Conservation (phyloP, 148 eudicot genomes). For the Fagopyrum esculentum region DNA sequence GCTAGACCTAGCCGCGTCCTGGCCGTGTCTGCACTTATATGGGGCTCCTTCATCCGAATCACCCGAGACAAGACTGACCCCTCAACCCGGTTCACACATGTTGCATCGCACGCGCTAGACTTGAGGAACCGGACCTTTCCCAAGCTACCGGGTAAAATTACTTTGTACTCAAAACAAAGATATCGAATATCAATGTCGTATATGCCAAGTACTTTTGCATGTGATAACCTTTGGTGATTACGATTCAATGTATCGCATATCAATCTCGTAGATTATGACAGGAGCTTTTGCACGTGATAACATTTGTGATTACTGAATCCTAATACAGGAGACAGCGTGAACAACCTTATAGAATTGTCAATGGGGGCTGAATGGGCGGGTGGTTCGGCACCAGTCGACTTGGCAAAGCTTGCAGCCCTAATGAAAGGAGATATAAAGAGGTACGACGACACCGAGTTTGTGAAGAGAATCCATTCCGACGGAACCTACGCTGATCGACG, state of each 20-base stretch:
- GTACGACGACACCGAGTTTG: not conserved
- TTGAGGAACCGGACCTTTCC: not conserved
- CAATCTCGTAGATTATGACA: too few species aligned
- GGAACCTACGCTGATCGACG: not conserved
- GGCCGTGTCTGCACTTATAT: constrained; percentile 4
- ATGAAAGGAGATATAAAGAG: not conserved
- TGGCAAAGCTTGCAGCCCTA: not conserved
- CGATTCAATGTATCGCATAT: too few species aligned
- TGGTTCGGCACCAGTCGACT: not conserved
- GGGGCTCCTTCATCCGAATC: constrained; percentile 3
- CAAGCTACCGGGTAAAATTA: constrained; percentile 1
- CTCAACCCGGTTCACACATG: not conserved
- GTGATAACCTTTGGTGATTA: too few species aligned
- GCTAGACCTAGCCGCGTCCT: not conserved
- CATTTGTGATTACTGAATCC: not conserved
- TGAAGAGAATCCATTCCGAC: not conserved
- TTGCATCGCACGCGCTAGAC: not conserved
- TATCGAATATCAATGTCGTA: too few species aligned
- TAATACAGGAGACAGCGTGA: not conserved
- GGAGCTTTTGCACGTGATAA: not conserved
- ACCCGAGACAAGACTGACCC: not conserved
- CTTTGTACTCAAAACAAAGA: too few species aligned
- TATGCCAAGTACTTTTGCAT: too few species aligned
- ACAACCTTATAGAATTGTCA: not conserved
- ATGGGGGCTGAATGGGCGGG: not conserved